A percentile compares a stretch with the other conserved stretches of the same genome.
Evolutionary conservation across 176 grass and related monocot species (phyloP).

Genomic region (Musa schizocarpa): DNA sequence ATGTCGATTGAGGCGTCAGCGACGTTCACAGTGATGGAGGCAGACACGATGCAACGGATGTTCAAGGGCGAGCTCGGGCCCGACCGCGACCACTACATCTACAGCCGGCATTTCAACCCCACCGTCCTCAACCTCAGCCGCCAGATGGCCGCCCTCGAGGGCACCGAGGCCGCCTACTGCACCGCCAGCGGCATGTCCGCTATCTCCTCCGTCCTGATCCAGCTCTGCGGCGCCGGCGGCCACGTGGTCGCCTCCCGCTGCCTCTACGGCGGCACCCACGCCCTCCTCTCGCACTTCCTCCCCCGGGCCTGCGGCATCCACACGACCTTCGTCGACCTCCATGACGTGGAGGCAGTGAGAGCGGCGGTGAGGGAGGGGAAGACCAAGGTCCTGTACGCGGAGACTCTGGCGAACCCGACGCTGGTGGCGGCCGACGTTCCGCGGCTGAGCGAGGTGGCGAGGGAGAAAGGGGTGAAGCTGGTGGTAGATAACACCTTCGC

Average conservation of each 20-base stretch:
- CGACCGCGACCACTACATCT: constrained; percentile 84
- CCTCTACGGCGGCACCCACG: constrained; percentile 96
- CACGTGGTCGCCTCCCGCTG: constrained; percentile 85
- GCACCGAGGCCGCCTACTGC: constrained; percentile 93
- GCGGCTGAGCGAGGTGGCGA: constrained; percentile 55
- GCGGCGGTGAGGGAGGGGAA: constrained; percentile 40
- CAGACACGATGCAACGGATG: constrained; percentile 71
- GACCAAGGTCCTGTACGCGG: constrained; percentile 75
- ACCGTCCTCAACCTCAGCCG: constrained; percentile 85
- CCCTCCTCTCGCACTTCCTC: constrained; percentile 70
- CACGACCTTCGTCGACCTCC: constrained; percentile 64
- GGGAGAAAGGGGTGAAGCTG: constrained; percentile 71
- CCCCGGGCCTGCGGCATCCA: constrained; percentile 45
- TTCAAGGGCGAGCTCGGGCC: constrained; percentile 85
- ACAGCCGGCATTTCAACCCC: constrained; percentile 91
- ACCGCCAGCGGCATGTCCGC: constrained; percentile 92
- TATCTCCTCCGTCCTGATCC: constrained; percentile 70
- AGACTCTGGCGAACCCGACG: constrained; percentile 86
- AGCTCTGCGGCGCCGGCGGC: constrained; percentile 65
- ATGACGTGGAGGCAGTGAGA: constrained; percentile 66
- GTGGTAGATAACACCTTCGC: constrained; percentile 97
- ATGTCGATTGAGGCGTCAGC: constrained; percentile 99
- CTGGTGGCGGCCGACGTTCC: constrained; percentile 73
- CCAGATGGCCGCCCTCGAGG: constrained; percentile 95
- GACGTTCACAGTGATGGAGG: constrained; percentile 97